phyloP scores from a whole-genome alignment of 2,329 filamentous ascomycete species.

The Arachnopeziza araneosa region DNA sequence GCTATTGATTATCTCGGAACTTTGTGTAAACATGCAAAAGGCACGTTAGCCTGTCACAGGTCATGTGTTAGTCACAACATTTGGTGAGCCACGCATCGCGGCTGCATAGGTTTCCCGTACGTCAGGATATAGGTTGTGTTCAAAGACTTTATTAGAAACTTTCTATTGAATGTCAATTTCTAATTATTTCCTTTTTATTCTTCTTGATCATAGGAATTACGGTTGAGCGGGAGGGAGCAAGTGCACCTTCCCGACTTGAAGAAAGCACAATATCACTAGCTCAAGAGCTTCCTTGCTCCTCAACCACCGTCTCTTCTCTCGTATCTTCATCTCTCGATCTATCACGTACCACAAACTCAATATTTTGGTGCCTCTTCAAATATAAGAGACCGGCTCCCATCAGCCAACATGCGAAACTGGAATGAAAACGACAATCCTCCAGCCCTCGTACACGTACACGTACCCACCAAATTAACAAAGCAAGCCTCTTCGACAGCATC shows the following conservation, averaged over 20 bases:
- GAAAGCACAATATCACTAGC: neutral
- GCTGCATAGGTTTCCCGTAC: neutral
- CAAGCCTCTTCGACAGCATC: neutral
- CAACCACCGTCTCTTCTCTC: neutral
- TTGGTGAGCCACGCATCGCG: neutral
- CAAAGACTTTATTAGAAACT: neutral
- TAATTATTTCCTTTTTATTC: neutral
- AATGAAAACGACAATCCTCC: constrained; percentile 1
- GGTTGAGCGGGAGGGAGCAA: neutral
- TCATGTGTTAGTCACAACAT: neutral
- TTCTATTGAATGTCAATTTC: neutral
- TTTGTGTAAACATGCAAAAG: neutral
- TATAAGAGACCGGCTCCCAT: neutral
- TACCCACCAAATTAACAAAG: neutral
- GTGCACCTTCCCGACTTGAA: neutral
- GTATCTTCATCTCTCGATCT: neutral
- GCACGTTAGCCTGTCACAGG: neutral
- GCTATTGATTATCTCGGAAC: neutral
- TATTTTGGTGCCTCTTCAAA: neutral
- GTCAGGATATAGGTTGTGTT: neutral
- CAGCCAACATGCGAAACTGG: constrained; percentile 6
- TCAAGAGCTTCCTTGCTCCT: neutral
- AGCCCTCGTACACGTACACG: neutral
- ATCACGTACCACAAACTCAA: neutral
- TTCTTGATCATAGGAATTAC: neutral